Evolutionary conservation across 495 filamentous ascomycete genomes (phyloP), one percentile per base, ranked within the genome.

Genomic region (Filosporella fistucella): DNA sequence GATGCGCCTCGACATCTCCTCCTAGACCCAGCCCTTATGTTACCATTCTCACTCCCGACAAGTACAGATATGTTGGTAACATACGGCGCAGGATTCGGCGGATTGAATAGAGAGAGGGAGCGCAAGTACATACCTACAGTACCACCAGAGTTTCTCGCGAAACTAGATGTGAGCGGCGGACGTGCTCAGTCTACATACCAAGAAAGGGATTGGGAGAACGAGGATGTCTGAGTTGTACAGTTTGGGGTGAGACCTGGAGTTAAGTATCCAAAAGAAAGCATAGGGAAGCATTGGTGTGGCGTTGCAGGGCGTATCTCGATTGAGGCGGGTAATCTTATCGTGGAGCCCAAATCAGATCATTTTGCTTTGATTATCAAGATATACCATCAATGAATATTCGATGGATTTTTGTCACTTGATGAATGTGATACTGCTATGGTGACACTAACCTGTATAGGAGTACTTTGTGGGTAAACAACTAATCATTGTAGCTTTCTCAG

Each of bases 71-170:
- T 99, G 93, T 73, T 96, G 51, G 76, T 99, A 29, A 90, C 80
- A 54, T 99, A 93, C 58, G 93, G 93, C 8, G 91, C 94, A 22
- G 93, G 93, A 11, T 89, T 96, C 54, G 93, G 93, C 3, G 93
- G 93, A 0, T 73, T 91, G 22, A 96, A 99, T 64, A 76, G 84
- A 42, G 93, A 99, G 63, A 74, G 89, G 35, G 93, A 93, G 61
- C 74, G 88, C 47, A 96, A 95, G 66, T 99, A 96, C 58, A 91
- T 95, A n/a, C 93, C 93, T 3, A 95, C 85, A 0, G 89, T 97
- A 21, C 90, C 94, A 20, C 84, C 91, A 1, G 93, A 99, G 64
- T 95, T 96, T 55, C 67, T 99, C 23, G 84, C 84, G 38, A 94
- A 87, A 67, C 74, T 99, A 26, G 93, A 97, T 70, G 12, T 52